Evolutionary conservation across 176 grass and related monocot genomes (phyloP).

Genomic region (Stipa capillata): DNA sequence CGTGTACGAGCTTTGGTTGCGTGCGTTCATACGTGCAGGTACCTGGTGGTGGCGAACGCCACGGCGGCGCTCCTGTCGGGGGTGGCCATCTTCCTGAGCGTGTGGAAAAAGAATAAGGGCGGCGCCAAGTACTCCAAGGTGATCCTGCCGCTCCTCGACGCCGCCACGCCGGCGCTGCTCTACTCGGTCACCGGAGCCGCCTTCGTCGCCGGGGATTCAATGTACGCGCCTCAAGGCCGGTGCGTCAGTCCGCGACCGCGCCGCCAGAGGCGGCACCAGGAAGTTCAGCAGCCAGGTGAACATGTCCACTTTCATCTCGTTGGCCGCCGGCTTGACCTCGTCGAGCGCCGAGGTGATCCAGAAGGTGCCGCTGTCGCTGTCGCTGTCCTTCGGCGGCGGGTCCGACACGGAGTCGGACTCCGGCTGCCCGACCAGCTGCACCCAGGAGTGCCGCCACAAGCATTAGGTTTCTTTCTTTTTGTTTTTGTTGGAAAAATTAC

Average conservation of each 20-base stretch:
- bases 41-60: slow-evolving; percentile 22
- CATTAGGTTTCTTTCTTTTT: slow-evolving; percentile 4
- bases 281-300: slow-evolving; percentile 42
- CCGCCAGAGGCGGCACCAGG: not conserved
- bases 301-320: slow-evolving; percentile 16
- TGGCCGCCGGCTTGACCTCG: slow-evolving; percentile 10
- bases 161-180: slow-evolving; percentile 25
- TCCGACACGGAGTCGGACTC: too few species aligned
- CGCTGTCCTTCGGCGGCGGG: not conserved
- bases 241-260: slow-evolving; percentile 25
- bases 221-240: slow-evolving; percentile 17
- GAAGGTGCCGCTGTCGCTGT: too few species aligned
- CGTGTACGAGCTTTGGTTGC: not conserved
- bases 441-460: slow-evolving; percentile 24
- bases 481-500: not conserved
- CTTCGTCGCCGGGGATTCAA: not conserved
- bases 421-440: too few species aligned
- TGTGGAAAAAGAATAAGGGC: slow-evolving; percentile 45
- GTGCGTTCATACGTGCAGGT: not conserved
- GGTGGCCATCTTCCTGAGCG: slow-evolving; percentile 26
- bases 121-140: not conserved
- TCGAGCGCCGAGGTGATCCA: slow-evolving; percentile 1
- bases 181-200: slow-evolving; percentile 27
- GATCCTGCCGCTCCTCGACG: slow-evolving; percentile 21
- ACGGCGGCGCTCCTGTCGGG: slow-evolving; percentile 18